Conservation (phyloP, 2,329 filamentous ascomycete species). For the Grosmannia huntii region DNA sequence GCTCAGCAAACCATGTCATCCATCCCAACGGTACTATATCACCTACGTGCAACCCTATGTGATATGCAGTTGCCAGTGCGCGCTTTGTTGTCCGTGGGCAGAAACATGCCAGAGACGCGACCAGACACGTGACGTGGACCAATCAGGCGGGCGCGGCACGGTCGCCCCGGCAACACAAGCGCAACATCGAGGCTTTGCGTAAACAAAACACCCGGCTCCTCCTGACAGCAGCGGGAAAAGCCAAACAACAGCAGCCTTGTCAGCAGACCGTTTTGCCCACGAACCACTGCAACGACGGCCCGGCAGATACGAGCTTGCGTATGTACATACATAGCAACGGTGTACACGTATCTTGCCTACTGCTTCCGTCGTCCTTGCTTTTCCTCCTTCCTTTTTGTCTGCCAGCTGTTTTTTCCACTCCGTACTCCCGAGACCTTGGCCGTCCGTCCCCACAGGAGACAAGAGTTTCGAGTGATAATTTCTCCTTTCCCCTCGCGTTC, state of each 20-base stretch:
- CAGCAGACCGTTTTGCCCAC: no score
- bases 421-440: neutral
- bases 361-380: neutral
- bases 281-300: no score
- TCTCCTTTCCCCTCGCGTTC: no score
- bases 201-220: neutral
- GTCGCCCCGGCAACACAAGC: conserved; percentile 8
- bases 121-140: conserved; percentile 3
- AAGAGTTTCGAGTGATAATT: no score
- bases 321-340: no score
- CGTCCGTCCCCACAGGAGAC: no score
- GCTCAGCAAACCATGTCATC: neutral
- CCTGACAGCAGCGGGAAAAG: neutral
- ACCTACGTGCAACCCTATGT: no score
- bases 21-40: no score
- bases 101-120: neutral
- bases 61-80: no score
- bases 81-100: neutral
- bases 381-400: neutral
- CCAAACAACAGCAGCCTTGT: no score
- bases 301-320: no score
- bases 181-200: neutral
- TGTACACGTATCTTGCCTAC: no score
- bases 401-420: neutral
- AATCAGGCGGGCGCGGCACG: neutral